Evolutionary conservation across 129 eudicot species (phyloP).

Genomic region (Lonicera japonica): DNA sequence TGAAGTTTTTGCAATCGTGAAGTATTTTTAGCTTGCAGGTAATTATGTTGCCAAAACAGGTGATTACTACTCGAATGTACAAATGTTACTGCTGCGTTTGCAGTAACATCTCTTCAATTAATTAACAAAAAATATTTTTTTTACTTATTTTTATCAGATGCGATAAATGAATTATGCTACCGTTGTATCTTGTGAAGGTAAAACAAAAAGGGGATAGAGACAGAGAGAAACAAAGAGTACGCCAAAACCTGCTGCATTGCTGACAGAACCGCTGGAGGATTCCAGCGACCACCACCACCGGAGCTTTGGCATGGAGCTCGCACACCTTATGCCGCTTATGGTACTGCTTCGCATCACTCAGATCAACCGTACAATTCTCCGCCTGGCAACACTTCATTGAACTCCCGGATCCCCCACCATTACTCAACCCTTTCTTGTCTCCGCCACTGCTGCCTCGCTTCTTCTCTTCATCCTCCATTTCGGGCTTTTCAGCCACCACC

Average conservation of each 20-base stretch:
- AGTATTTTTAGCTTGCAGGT: too few relatives aligned
- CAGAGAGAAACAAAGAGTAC: background rate
- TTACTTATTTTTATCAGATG: too few relatives aligned
- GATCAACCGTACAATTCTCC: slow-evolving; percentile 52
- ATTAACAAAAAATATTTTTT: too few relatives aligned
- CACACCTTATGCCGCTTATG: slow-evolving; percentile 74
- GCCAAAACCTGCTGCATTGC: slow-evolving; percentile 68
- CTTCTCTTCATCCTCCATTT: slow-evolving; percentile 13
- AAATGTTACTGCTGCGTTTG: too few relatives aligned
- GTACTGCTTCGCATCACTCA: slow-evolving; percentile 58
- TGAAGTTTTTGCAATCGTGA: too few relatives aligned
- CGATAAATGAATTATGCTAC: too few relatives aligned
- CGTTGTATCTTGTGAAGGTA: too few relatives aligned
- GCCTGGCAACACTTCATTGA: slow-evolving; percentile 56
- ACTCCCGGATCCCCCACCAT: slow-evolving; percentile 24
- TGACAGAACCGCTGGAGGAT: slow-evolving; percentile 69
- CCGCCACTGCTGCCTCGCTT: slow-evolving; percentile 11
- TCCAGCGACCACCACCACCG: slow-evolving; percentile 49
- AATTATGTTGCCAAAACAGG: too few relatives aligned
- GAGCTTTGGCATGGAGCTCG: slow-evolving; percentile 75
- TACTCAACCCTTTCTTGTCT: slow-evolving; percentile 10
- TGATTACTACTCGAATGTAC: too few relatives aligned
- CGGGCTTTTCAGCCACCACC: slow-evolving; percentile 12
- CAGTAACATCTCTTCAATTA: too few relatives aligned
- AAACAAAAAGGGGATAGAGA: background rate